These are phyloP conservation scores for Aureobasidium sp. DNA, from an alignment of 2,329 filamentous ascomycete species.

Conservation along the genomic window DNA sequence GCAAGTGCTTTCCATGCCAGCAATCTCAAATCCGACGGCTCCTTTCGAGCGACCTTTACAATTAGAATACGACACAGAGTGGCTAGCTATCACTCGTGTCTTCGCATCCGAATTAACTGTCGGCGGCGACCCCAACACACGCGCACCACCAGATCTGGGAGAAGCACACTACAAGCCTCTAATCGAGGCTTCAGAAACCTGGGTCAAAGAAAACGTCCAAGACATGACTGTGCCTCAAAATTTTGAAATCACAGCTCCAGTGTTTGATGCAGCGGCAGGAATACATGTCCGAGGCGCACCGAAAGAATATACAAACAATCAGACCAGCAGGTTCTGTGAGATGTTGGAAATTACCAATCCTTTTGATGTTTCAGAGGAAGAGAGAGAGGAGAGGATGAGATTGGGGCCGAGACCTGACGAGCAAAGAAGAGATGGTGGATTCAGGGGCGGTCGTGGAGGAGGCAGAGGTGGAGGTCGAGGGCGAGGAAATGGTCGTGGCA, in stretches of 20 bases:
- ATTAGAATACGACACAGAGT: slow-evolving; percentile 83
- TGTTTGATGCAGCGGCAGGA: slow-evolving; percentile 53
- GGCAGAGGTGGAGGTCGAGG: slow-evolving; percentile 16
- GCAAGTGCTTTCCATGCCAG: slow-evolving; percentile 62
- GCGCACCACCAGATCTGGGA: slow-evolving; percentile 54
- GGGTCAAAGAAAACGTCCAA: slow-evolving; percentile 71
- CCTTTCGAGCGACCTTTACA: slow-evolving; percentile 44
- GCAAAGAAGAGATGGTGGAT: slow-evolving; percentile 21
- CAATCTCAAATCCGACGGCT: slow-evolving; percentile 30
- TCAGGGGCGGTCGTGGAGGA: slow-evolving; percentile 19
- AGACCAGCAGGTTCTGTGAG: slow-evolving; percentile 75
- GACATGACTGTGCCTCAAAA: slow-evolving; percentile 68
- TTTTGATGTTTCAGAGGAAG: slow-evolving; percentile 65
- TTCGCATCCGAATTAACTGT: slow-evolving; percentile 58
- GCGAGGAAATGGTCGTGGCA: slow-evolving; percentile 19
- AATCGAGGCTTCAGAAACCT: slow-evolving; percentile 64
- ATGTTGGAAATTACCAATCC: slow-evolving; percentile 70
- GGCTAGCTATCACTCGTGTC: slow-evolving; percentile 84
- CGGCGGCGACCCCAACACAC: slow-evolving; percentile 53
- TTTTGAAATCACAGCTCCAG: slow-evolving; percentile 68
- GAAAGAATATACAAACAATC: slow-evolving; percentile 76
- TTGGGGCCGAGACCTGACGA: slow-evolving; percentile 48
- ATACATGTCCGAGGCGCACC: slow-evolving; percentile 58
- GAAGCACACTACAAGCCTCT: slow-evolving; percentile 60
- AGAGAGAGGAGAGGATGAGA: slow-evolving; percentile 54